Conservation (phyloP, 1,139 yeast species). For the Petasospora rhodanensis region DNA sequence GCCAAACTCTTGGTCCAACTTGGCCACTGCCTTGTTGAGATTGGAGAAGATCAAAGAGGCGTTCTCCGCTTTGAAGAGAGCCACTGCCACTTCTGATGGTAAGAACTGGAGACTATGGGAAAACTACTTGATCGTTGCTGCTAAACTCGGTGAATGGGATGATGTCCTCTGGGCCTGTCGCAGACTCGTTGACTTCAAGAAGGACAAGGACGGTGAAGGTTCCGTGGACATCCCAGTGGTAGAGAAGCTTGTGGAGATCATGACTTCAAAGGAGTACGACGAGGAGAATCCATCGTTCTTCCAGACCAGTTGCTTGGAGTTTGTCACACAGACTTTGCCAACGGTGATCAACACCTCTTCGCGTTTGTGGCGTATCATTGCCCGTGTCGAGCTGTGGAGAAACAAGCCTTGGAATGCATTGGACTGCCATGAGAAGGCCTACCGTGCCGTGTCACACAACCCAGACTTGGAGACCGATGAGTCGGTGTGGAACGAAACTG, state of each 20-base stretch:
- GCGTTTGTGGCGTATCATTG: slow-evolving; percentile 78
- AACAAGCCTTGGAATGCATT: slow-evolving; percentile 82
- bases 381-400: slow-evolving; percentile 86
- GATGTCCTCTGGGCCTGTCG: slow-evolving; percentile 75
- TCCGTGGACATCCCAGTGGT: slow-evolving; percentile 73
- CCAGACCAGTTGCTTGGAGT: slow-evolving; percentile 65
- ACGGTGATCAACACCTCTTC: slow-evolving; percentile 64
- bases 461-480: slow-evolving; percentile 65
- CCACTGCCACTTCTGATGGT: slow-evolving; percentile 63
- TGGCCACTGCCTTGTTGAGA: slow-evolving; percentile 74
- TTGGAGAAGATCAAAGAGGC: slow-evolving; percentile 70
- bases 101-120: slow-evolving; percentile 91
- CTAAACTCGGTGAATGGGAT: slow-evolving; percentile 77
- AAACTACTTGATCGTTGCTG: slow-evolving; percentile 79
- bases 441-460: slow-evolving; percentile 61
- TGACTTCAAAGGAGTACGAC: slow-evolving; percentile 48
- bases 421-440: slow-evolving; percentile 84
- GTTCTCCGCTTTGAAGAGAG: slow-evolving; percentile 74
- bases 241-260: slow-evolving; percentile 66
- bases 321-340: slow-evolving; percentile 65
- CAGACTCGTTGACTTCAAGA: slow-evolving; percentile 53
- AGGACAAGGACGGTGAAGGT: slow-evolving; percentile 52
- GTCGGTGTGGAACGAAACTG: slow-evolving; percentile 70
- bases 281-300: slow-evolving; percentile 45
- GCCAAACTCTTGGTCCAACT: slow-evolving; percentile 89